Conservation (phyloP, 2,329 filamentous ascomycete genomes). For the Hymenotorrendiella dingleyae region DNA sequence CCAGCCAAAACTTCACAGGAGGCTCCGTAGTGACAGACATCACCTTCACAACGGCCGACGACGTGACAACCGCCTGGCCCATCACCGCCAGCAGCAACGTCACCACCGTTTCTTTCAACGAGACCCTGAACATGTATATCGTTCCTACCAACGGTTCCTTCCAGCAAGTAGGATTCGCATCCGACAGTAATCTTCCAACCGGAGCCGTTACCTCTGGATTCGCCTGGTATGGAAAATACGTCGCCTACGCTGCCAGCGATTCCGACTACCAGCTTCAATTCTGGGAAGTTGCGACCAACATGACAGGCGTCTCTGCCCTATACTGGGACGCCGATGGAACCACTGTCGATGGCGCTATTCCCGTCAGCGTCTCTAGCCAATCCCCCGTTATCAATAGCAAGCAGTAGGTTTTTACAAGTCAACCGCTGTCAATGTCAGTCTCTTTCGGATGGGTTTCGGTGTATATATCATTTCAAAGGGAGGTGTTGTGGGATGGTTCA, state of each 20-base stretch:
- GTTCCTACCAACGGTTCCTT: conserved; percentile 21
- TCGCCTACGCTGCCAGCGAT: conserved; percentile 26
- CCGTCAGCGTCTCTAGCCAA: conserved; percentile 18
- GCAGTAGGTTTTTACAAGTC: no score
- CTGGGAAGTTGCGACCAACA: conserved; percentile 21
- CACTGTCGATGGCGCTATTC: conserved; percentile 10
- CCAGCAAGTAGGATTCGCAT: conserved; percentile 26
- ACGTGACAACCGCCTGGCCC: conserved; percentile 21
- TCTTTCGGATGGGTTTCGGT: no score
- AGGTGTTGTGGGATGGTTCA: no score
- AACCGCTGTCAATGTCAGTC: no score
- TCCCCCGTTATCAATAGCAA: no score
- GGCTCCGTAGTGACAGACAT: conserved; percentile 25
- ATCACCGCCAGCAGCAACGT: conserved; percentile 23
- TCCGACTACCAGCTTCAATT: conserved; percentile 23
- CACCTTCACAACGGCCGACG: conserved; percentile 23
- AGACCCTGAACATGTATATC: conserved; percentile 21
- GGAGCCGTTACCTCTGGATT: conserved; percentile 27
- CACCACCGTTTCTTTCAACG: conserved; percentile 17
- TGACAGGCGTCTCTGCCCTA: conserved; percentile 19
- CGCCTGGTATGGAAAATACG: conserved; percentile 28
- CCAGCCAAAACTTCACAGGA: conserved; percentile 12
- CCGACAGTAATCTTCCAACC: conserved; percentile 14
- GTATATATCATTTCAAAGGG: no score
- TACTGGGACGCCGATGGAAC: conserved; percentile 22